Evolutionary conservation across 2,329 filamentous ascomycete genomes (phyloP), one percentile per base, ranked within the genome.

Genomic region (Xylaria sp.): DNA sequence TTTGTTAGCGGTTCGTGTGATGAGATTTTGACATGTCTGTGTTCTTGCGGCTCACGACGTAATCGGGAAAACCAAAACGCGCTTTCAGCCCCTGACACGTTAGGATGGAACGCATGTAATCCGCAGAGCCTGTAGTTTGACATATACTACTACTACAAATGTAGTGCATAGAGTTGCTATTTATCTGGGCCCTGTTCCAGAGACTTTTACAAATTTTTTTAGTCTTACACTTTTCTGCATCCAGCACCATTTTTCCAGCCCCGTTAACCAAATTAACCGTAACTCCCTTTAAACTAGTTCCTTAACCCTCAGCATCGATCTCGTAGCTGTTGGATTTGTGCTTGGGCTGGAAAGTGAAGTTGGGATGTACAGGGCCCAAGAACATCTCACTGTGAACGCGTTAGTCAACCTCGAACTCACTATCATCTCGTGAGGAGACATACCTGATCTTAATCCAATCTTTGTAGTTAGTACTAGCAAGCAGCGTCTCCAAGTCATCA

Each of bases 371-470:
- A 51, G 91, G 91, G 6, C 94, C 94, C 16, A 99, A 82, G 79
- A 95, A 99, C 92, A 99, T 97, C 73, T 99, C 94, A 74, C 93
- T 96, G 61, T 46, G 2, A 55, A 11, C 23, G 39, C 23, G 58
- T 65, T 56, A 66, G 62, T 34, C 37, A 19, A 10, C 4, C 5
- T 11, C 8, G 44, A 9, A 7, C 11, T 19, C 11, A n/a, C 11
- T n/a, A 35, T 10, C 16, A 16, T 16, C 16, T 16, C 16, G 16
- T 18, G 44, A 37, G 16, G 55, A 59, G 57, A 80, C 85, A 74
- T 83, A 94, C 92, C 88, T 95, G 70, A 99, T 95, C 79, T 96
- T 97, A 74, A 99, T 92, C 94, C 94, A 99, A 75, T 99, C 94
- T 77, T 88, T 89, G 77, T 96, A 97, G 75, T 97, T 92, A 64